Base-by-base conservation (phyloP, 345 rosid species). In the Linum usitatissimum region DNA sequence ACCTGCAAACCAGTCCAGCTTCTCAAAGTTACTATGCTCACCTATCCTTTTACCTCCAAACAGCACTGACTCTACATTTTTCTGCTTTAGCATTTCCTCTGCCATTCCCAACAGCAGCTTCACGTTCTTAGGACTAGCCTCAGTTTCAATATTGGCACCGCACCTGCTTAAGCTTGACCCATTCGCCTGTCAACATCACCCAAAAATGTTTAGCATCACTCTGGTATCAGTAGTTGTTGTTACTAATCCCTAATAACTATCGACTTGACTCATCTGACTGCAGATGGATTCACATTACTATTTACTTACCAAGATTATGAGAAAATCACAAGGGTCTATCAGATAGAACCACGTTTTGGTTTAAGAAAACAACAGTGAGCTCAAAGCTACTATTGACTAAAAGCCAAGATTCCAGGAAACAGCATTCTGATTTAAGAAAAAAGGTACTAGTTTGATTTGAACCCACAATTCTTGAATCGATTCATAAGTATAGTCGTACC, bases 61-160 rank as follows among this genome's bases (percentile, higher is more conserved):
- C 62, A 92, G 75, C 34, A 89, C 93, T 0, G 97, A 89, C 74
- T 92, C 98, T 0, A 92, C 97, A 60, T 92, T 89, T 70, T 92
- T 92, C 77, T 92, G 95, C 80, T 85, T 89, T 76, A 92, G 68
- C 98, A 89, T 89, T 63, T 89, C 95, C 75, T 89, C 98, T 10
- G 95, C 95, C 56, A 75, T 66, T 28, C 81, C 86, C 31, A 80
- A 69, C 70, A 91, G 75, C 86, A 72, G 78, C 65, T 88, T 82
- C 64, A 91, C 91, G 72, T 86, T 88, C 77, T 72, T 70, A 28
- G 76, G 82, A 67, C 86, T 77, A 3, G 95, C 75, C 67, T 91
- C 96, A 3, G 86, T 76, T 66, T 88, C 92, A 18, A 78, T 82
- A 80, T 79, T 73, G 0, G 88, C 82, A 53, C 77, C 83, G 8